These are phyloP conservation scores for Podila verticillata DNA, from an alignment of 192 early-diverging fungal species.

Conservation along the genomic window DNA sequence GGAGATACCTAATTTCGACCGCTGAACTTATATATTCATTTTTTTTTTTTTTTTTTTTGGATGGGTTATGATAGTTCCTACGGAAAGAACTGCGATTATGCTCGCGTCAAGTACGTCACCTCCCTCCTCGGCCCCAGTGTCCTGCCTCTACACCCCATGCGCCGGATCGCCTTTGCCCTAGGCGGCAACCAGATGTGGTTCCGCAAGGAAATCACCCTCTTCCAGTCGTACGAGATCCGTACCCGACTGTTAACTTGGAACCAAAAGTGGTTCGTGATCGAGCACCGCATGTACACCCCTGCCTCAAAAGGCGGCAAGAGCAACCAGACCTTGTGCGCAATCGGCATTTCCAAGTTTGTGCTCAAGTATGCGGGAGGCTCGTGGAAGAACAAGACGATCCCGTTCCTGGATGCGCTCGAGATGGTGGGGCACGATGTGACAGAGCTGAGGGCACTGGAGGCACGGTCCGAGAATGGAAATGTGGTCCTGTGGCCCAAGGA, in stretches of 20 bases:
- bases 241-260: conserved; percentile 57
- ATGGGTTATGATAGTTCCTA: conserved; percentile 20
- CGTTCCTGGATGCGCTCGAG: conserved; percentile 48
- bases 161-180: conserved; percentile 38
- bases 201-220: conserved; percentile 56
- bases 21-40: neutral
- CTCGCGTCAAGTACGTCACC: conserved; percentile 49
- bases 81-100: conserved; percentile 45
- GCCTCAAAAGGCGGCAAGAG: neutral
- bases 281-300: conserved; percentile 54
- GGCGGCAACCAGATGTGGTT: conserved; percentile 59
- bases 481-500: conserved; percentile 49
- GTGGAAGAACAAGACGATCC: conserved; percentile 50
- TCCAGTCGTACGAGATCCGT: conserved; percentile 57
- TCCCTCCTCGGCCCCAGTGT: conserved; percentile 44
- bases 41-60: neutral
- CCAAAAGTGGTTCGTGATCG: conserved; percentile 60
- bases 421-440: conserved; percentile 48
- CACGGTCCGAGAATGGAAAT: conserved; percentile 25
- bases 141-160: conserved; percentile 35
- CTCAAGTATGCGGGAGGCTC: conserved; percentile 36
- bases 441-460: conserved; percentile 27
- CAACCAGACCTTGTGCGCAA: conserved; percentile 25
- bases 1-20: too few relatives aligned
- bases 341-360: conserved; percentile 51